Base-by-base conservation (phyloP, 1,139 yeast species). In the Suhomyces bribrorum region DNA sequence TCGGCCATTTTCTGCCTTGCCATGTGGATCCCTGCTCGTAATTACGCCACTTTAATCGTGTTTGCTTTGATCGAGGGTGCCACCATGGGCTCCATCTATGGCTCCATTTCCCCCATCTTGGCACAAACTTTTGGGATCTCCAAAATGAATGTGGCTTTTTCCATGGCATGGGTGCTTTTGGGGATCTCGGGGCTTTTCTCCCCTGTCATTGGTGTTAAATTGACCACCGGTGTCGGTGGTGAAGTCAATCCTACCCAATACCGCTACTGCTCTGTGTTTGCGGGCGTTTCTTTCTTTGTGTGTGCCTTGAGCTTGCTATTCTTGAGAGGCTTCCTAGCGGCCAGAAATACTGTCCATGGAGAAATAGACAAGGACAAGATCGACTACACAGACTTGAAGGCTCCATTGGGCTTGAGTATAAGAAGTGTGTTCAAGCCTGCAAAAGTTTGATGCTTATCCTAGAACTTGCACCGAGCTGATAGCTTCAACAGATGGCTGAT, bases 21-120 rank as follows among this genome's bases (percentile, higher is more conserved):
- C 2, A 75, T 81, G 77, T 81, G 86, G 86, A 69, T 80, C 27
- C 83, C 83, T 3, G 73, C 79, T 11, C 57, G 75, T 34, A 77
- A 75, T 48, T 73, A 61, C 46, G 80, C 79, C 2, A 74, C 80
- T 3, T 71, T 79, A 2, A 53, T 75, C 14, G 66, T 59, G 2
- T 72, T 75, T 49, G 75, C 76, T 2, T 36, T 77, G 24, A 43
- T 77, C 5, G 64, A 61, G 38, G 85, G 84, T 25, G 59, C 66
- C 5, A 37, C 73, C 15, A 76, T 78, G 76, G 83, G 83, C 1
- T 65, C 75, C 5, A 49, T 66, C 12, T 65, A 55, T 43, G 60
- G 62, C 6, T 58, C 64, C 27, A 39, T 57, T 35, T 61, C 69
- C 2, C 65, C 69, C 5, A 43, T 62, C 3, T 23, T 54, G 7